phyloP scores from a whole-genome alignment of 2,329 filamentous ascomycete species.

The Pseudogymnoascus sp. region DNA sequence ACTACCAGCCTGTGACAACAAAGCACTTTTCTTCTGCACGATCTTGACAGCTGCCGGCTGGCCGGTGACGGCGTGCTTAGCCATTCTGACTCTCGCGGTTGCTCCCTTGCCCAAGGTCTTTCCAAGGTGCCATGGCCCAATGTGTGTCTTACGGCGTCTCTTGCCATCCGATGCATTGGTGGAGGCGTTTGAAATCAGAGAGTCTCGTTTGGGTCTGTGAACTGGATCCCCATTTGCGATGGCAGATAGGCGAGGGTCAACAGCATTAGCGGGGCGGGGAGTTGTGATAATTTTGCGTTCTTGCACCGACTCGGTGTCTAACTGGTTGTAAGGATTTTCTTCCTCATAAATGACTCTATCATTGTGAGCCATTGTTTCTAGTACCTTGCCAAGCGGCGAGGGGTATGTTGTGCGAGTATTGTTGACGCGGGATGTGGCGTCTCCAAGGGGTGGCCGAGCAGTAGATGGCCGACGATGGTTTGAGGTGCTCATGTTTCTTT shows the following conservation, averaged over 20 bases:
- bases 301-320: neutral
- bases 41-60: constrained; percentile 92
- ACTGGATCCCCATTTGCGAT: constrained; percentile 26
- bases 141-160: constrained; percentile 52
- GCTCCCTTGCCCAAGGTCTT: constrained; percentile 83
- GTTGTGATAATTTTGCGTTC: neutral
- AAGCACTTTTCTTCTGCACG: constrained; percentile 72
- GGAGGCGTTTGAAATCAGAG: constrained; percentile 32
- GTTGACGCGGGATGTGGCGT: constrained; percentile 26
- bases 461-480: constrained; percentile 18
- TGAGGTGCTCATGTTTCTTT: neutral
- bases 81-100: constrained; percentile 78
- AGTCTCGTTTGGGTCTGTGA: constrained; percentile 30
- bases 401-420: constrained; percentile 18
- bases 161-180: constrained; percentile 26
- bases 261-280: constrained; percentile 24
- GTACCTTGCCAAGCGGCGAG: constrained; percentile 13
- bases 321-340: neutral
- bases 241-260: constrained; percentile 27
- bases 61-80: constrained; percentile 68
- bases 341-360: constrained; percentile 16
- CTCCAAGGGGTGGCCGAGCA: constrained; percentile 25
- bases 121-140: constrained; percentile 90
- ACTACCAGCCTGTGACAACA: constrained; percentile 76
- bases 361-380: constrained; percentile 19